Conservation (phyloP, 441 rosid species). For the Euphorbia celastroides region DNA sequence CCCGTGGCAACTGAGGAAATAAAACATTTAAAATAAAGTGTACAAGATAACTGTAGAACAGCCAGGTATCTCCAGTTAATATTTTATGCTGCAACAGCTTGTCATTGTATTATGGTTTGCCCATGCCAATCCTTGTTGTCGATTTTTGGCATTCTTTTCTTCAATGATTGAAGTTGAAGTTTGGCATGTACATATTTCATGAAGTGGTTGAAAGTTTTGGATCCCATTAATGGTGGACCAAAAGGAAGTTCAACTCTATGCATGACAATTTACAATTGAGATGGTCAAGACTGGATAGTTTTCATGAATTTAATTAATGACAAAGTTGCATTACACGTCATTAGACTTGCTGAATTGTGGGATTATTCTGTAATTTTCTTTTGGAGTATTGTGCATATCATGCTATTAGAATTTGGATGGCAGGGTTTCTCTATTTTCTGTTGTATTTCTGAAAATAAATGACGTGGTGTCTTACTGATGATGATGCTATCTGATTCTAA, state of each 20-base stretch:
- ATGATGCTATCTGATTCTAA: slow-evolving; percentile 15
- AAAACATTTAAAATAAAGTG: slow-evolving; percentile 43
- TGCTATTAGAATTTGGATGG: background rate
- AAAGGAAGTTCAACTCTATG: background rate
- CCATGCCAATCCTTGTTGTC: background rate
- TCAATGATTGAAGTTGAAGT: too few relatives aligned
- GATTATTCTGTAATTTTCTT: background rate
- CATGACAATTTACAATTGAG: slow-evolving; percentile 4
- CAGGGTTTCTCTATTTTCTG: slow-evolving; percentile 7
- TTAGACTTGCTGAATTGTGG: slow-evolving; percentile 1
- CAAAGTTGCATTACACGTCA: too few relatives aligned
- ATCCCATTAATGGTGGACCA: background rate
- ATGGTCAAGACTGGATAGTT: background rate
- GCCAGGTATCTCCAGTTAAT: slow-evolving; percentile 38
- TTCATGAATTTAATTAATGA: background rate
- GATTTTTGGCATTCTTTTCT: slow-evolving; percentile 4
- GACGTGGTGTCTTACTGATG: slow-evolving; percentile 15
- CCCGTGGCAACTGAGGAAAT: slow-evolving; percentile 45
- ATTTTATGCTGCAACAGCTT: background rate
- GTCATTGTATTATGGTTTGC: background rate
- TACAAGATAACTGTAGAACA: slow-evolving; percentile 35
- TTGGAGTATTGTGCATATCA: background rate
- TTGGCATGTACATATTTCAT: background rate
- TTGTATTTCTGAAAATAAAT: slow-evolving; percentile 2
- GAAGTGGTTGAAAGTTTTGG: background rate